Evolutionary conservation across 164 flowering plant genomes (phyloP).

Genomic region (Euptelea pleiosperma): DNA sequence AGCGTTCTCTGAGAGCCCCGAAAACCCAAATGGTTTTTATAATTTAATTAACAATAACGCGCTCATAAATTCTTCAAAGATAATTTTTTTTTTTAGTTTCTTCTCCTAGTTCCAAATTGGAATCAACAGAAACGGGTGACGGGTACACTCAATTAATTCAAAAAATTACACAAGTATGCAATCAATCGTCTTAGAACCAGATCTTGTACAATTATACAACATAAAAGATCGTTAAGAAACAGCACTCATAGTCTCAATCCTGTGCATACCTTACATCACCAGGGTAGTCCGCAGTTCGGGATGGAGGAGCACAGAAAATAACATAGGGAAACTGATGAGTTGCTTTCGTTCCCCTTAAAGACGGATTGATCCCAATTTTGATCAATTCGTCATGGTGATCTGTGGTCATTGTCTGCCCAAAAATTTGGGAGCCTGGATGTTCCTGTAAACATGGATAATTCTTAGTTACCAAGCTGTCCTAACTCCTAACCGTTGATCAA

Average conservation of each 20-base stretch:
- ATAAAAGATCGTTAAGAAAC: neutral
- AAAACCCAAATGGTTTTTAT: too few relatives aligned
- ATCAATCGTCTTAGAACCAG: too few relatives aligned
- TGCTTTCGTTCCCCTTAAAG: constrained; percentile 37
- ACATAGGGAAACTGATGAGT: constrained; percentile 59
- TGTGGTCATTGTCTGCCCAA: constrained; percentile 70
- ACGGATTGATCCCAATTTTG: constrained; percentile 69
- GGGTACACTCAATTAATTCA: too few relatives aligned
- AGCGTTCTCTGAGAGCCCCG: too few relatives aligned
- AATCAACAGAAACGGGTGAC: too few relatives aligned
- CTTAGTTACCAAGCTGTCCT: too few relatives aligned
- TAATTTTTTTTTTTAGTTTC: too few relatives aligned
- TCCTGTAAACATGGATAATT: constrained; percentile 53
- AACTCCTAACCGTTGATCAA: too few relatives aligned
- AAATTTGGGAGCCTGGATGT: constrained; percentile 70
- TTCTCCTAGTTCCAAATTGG: too few relatives aligned
- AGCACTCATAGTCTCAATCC: neutral
- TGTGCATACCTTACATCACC: constrained; percentile 75
- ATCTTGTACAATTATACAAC: neutral
- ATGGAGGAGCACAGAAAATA: constrained; percentile 94
- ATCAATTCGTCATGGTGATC: constrained; percentile 87
- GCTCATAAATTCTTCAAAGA: too few relatives aligned
- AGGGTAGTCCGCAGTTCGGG: constrained; percentile 59
- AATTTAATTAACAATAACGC: too few relatives aligned
- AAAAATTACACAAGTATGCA: too few relatives aligned